Conservation (phyloP, 805 yeast genomes). For the Saturnispora sanitii region DNA sequence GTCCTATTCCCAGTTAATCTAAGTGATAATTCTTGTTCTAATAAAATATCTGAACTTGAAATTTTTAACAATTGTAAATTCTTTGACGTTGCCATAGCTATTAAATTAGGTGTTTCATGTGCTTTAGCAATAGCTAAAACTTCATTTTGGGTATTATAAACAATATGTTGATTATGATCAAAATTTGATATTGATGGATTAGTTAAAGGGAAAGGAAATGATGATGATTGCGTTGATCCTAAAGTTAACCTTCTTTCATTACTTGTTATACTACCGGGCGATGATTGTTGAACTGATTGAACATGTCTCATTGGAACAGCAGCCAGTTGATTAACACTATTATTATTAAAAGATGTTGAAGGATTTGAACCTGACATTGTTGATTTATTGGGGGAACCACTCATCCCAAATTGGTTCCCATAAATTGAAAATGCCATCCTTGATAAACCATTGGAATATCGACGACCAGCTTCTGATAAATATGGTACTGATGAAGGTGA, state of each 20-base stretch:
- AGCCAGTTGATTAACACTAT: neutral
- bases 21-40: constrained; percentile 29
- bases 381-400: constrained; percentile 6
- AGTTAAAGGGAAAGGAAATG: neutral
- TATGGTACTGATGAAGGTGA: constrained; percentile 19
- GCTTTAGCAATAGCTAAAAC: constrained; percentile 27
- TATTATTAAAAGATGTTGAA: neutral
- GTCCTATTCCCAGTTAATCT: constrained; percentile 23
- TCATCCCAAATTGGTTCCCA: constrained; percentile 26
- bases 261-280: constrained; percentile 1
- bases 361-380: constrained; percentile 5
- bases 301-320: constrained; percentile 11
- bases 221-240: neutral
- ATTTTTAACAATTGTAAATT: constrained; percentile 30
- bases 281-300: constrained; percentile 8
- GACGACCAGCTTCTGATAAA: constrained; percentile 18
- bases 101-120: constrained; percentile 25
- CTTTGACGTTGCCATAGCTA: constrained; percentile 36
- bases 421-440: constrained; percentile 53
- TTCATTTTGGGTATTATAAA: constrained; percentile 27
- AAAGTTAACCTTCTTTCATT: neutral
- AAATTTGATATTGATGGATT: constrained; percentile 10
- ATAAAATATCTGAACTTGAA: constrained; percentile 23
- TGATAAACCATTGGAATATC: constrained; percentile 32
- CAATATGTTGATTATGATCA: constrained; percentile 16